Base-by-base conservation (phyloP, 805 yeast genomes). In the Pichia exigua region DNA sequence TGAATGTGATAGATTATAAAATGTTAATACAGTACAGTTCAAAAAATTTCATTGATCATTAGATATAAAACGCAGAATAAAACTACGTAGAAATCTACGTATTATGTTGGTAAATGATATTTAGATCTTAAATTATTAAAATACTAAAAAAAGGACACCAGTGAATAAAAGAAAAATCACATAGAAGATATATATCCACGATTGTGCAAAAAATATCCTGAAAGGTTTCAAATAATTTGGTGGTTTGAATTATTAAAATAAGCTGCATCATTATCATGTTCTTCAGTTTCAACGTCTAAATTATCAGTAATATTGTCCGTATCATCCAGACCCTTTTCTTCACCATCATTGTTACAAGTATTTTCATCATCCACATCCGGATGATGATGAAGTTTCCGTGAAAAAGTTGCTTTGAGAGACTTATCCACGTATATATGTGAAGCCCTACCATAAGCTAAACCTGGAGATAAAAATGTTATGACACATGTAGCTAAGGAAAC, bases 391-490 rank as follows among this genome's bases (percentile, higher is more conserved):
- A 41, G 28, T n/a, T 50, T n/a, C 20, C 21, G 50, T 20, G 45
- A 28, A 35, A 55, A 55, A 2, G 52, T 48, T 1, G 53, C 46
- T 15, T 26, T 47, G 7, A 54, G 28, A 9, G 54, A 35, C 45
- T 57, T 60, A 22, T 57, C 57, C 20, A 61, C 51, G 20, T 53
- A 45, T 30, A 65, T 55, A 15, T 54, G 54, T 1, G 61, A 45
- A 24, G 57, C 47, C 51, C 60, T 59, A n/a, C 71, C 71, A 53
- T 80, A 77, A 2, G 79, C 77, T 39, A 75, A 61, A 0, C 86
- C 87, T 0, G 95, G 96, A 62, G 85, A 83, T 61, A 76, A 73
- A 1, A 77, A 64, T 0, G 86, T 69, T 61, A 81, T 65, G 4
- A 72, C 62, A 3, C 75, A 62, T 27, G 67, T 66, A 0, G 83